Evolutionary conservation across 768 basidiomycete genomes (phyloP), one percentile per base, ranked within the genome.

Genomic region (Botryobasidium botryosum): DNA sequence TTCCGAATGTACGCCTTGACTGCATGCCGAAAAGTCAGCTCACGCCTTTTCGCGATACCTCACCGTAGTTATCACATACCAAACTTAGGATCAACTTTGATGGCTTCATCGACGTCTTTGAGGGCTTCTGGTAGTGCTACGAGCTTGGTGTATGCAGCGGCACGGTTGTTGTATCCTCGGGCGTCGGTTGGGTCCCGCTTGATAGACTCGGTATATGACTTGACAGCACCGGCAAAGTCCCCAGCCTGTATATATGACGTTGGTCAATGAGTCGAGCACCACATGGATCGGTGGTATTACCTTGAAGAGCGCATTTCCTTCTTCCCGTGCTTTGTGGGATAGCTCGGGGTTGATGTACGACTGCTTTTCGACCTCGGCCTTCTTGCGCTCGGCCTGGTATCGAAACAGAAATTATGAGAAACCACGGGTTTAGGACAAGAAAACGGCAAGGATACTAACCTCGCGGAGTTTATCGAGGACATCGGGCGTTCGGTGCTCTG

Each of bases 1-100:
- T 97, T 97, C 53, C 94, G 85, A 52, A 99, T 81, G 64, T 96
- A 80, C 6, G 85, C 94, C 64, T 91, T 97, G 63, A 92, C 85
- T 80, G 55, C 41, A 28, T 42, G 17, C 26, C 2, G 17, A 1
- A 8, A n/a, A 17, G 32, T 25, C 31, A 50, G 23, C 10, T 18
- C 3, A 6, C 5, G 40, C 29, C 18, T 8, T n/a, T 8, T 5
- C 32, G 8, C 3, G 33, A 5, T 17, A 18, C 42, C n/a, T n/a
- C n/a, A n/a, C 10, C 26, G 17, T 1, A 18, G 21, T 10, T 24
- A 31, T n/a, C n/a, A 57, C 75, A 52, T 51, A 84, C 81, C 73
- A 57, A 96, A 94, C 40, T 67, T 67, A 28, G 86, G 76, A 62
- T 97, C 92, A 40, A 82, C 73, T 62, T 77, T 79, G 68, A 97